A percentile compares a stretch with the other conserved stretches of the same genome.
phyloP scores from a whole-genome alignment of 2,329 filamentous ascomycete genomes.

The Xylariaceae sp. region DNA sequence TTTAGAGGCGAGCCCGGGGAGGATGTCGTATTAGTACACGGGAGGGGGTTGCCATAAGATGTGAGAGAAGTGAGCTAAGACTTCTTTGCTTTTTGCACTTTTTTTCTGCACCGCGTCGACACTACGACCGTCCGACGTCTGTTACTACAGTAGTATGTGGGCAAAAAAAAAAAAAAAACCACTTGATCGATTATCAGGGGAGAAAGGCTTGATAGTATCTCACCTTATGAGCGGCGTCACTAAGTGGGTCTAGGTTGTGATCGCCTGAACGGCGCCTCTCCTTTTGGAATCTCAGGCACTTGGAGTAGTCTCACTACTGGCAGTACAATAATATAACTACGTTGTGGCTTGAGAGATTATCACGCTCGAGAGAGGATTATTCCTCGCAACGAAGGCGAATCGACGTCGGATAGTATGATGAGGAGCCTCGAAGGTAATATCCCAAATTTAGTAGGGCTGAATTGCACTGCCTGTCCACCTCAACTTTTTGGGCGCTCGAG shows the following conservation, averaged over 20 bases:
- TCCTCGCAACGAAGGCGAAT: conserved; percentile 18
- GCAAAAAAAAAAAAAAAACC: conserved; percentile 22
- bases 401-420: conserved; percentile 19
- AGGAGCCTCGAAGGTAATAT: conserved; percentile 28
- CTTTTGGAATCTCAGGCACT: too few relatives aligned
- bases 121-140: conserved; percentile 18
- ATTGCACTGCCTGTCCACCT: conserved; percentile 25
- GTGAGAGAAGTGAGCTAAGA: conserved; percentile 23
- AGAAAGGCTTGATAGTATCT: conserved; percentile 19
- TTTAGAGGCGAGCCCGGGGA: conserved; percentile 22
- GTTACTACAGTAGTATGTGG: conserved; percentile 20
- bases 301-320: too few relatives aligned
- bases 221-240: conserved; percentile 7
- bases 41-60: conserved; percentile 28
- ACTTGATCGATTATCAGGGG: conserved; percentile 21
- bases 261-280: not conserved
- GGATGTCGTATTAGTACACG: conserved; percentile 25
- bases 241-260: not conserved
- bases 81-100: conserved; percentile 19
- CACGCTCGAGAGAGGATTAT: conserved; percentile 17
- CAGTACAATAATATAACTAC: not conserved
- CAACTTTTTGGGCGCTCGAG: not conserved
- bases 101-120: conserved; percentile 27
- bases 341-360: conserved; percentile 5
- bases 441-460: conserved; percentile 27